phyloP scores from a whole-genome alignment of 768 basidiomycete species.

The Lentinula raphanica region DNA sequence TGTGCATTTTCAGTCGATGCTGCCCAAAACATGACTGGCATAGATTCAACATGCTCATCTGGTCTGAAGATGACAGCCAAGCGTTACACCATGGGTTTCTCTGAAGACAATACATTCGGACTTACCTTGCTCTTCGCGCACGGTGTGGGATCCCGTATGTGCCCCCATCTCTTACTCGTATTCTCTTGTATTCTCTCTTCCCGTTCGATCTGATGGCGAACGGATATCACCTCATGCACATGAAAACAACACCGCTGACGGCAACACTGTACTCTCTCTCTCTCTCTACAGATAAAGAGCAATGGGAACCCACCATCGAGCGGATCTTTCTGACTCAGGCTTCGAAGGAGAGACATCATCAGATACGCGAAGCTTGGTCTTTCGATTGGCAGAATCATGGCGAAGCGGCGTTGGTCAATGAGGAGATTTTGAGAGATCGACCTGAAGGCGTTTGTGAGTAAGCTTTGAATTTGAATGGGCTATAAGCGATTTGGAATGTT shows the following conservation, averaged over 20 bases:
- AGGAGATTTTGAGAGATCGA: constrained; percentile 15
- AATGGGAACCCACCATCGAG: constrained; percentile 46
- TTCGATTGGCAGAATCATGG: constrained; percentile 38
- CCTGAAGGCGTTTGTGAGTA: constrained; percentile 17
- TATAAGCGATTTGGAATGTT: too few species aligned
- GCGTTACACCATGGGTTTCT: constrained; percentile 29
- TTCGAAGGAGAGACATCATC: constrained; percentile 12
- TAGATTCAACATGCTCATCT: neutral
- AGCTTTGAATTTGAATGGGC: too few species aligned
- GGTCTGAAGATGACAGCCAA: constrained; percentile 40
- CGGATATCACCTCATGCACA: neutral
- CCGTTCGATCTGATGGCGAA: neutral
- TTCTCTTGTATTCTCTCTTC: neutral
- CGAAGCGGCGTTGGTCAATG: constrained; percentile 30
- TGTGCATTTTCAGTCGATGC: neutral
- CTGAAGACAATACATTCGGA: constrained; percentile 25
- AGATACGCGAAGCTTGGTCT: constrained; percentile 35
- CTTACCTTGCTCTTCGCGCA: constrained; percentile 44
- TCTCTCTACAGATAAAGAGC: constrained; percentile 42
- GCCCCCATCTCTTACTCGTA: constrained; percentile 13
- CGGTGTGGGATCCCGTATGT: constrained; percentile 39
- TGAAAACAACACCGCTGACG: neutral
- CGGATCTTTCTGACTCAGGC: constrained; percentile 27
- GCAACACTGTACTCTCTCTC: neutral
- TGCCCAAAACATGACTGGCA: neutral